A percentile compares a stretch with the other conserved stretches of the same genome.
Evolutionary conservation across 129 eudicot genomes (phyloP).

Genomic region (Flaveria sonorensis): DNA sequence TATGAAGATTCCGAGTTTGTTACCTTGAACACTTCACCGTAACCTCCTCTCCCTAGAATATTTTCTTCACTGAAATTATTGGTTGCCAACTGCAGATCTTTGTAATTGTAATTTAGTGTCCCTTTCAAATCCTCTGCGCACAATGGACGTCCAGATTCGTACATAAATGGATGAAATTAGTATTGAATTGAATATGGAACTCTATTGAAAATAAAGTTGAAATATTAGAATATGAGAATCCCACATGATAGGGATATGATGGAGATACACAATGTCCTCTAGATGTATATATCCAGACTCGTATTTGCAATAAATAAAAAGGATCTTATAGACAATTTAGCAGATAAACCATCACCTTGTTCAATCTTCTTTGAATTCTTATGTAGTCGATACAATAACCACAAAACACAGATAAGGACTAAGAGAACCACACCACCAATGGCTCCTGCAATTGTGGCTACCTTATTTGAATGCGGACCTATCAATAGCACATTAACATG

Average conservation of each 20-base stretch:
- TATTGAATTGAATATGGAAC: background rate
- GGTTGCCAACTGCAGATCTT: conserved; percentile 30
- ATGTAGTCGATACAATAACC: conserved; percentile 30
- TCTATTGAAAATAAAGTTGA: no score
- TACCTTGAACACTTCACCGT: conserved; percentile 52
- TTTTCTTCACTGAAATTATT: conserved; percentile 48
- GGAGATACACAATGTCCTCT: no score
- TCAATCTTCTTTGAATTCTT: conserved; percentile 10
- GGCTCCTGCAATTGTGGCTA: conserved; percentile 47
- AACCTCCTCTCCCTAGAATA: conserved; percentile 58
- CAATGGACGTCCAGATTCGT: background rate
- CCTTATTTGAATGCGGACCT: conserved; percentile 40
- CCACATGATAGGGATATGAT: no score
- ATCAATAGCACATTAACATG: background rate
- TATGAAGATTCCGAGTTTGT: no score
- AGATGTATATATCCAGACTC: no score
- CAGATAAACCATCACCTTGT: conserved; percentile 5
- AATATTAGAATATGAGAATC: no score
- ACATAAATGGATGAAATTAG: background rate
- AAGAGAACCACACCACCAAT: conserved; percentile 41
- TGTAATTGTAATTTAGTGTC: conserved; percentile 33
- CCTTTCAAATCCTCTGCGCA: conserved; percentile 48
- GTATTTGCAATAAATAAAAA: no score
- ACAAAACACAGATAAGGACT: conserved; percentile 16
- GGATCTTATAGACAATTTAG: no score